A percentile compares a stretch with the other conserved stretches of the same genome.
phyloP scores from a whole-genome alignment of 2,329 filamentous ascomycete genomes.

The Penicillium sp. region DNA sequence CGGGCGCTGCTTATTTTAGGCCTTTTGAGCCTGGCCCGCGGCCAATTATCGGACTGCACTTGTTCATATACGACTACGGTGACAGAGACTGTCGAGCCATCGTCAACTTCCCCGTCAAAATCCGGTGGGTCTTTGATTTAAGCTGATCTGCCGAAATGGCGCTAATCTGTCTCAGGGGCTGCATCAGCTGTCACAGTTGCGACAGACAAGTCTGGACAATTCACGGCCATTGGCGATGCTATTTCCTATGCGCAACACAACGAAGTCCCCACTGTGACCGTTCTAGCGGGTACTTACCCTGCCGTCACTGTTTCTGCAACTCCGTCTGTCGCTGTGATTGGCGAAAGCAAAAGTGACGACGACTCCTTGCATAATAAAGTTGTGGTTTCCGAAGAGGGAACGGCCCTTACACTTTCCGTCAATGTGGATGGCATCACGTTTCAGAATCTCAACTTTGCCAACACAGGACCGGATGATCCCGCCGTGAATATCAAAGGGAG shows the following conservation, averaged over 20 bases:
- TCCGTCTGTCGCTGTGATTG: conserved; percentile 45
- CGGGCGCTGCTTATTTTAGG: background rate
- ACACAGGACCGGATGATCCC: conserved; percentile 11
- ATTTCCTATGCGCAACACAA: conserved; percentile 46
- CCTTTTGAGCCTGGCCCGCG: background rate
- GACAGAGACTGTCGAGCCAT: background rate
- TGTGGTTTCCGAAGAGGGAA: conserved; percentile 28
- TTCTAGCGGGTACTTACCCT: conserved; percentile 50
- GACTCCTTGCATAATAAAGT: conserved; percentile 42
- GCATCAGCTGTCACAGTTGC: conserved; percentile 45
- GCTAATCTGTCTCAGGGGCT: background rate
- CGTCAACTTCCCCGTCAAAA: background rate
- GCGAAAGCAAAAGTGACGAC: conserved; percentile 28
- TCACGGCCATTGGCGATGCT: conserved; percentile 48
- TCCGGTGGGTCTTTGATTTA: background rate
- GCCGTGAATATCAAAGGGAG: conserved; percentile 37
- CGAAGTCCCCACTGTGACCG: conserved; percentile 45
- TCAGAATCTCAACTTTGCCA: conserved; percentile 42
- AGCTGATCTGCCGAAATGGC: background rate
- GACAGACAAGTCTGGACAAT: conserved; percentile 46
- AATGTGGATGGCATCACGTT: conserved; percentile 36
- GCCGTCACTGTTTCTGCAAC: conserved; percentile 43
- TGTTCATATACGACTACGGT: background rate
- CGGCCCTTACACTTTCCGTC: conserved; percentile 32
- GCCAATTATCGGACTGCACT: background rate